A percentile compares a stretch with the other conserved stretches of the same genome.
Conservation (phyloP, 75 land plant species). For the Pseudotsuga menziesii region DNA sequence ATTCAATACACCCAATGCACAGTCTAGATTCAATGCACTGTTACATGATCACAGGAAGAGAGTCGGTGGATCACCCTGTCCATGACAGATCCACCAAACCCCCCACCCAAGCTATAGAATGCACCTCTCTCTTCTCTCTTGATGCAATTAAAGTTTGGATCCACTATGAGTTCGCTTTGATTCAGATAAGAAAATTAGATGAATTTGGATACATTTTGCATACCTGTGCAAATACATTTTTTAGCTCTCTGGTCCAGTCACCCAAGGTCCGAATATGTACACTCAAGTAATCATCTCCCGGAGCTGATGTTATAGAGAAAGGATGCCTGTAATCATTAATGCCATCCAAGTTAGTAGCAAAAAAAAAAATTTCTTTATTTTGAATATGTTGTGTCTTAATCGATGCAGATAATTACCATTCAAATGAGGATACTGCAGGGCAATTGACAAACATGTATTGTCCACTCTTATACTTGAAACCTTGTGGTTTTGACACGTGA, state of each 20-base stretch:
- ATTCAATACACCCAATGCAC: too few relatives aligned
- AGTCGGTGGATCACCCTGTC: too few relatives aligned
- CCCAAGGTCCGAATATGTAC: conserved; percentile 48
- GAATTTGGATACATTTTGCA: background rate
- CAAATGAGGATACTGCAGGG: conserved; percentile 61
- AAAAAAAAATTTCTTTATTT: background rate
- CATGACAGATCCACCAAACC: too few relatives aligned
- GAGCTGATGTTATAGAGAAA: conserved; percentile 56
- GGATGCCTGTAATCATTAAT: conserved; percentile 36
- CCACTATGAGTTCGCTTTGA: background rate
- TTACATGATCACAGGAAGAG: too few relatives aligned
- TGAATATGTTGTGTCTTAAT: background rate
- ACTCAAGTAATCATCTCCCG: conserved; percentile 45
- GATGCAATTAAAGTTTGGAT: too few relatives aligned
- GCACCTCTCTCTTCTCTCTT: too few relatives aligned
- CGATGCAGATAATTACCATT: conserved; percentile 31
- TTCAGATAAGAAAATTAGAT: background rate
- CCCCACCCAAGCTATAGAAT: too few relatives aligned
- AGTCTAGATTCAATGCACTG: too few relatives aligned
- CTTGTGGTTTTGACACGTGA: conserved; percentile 51
- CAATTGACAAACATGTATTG: conserved; percentile 67
- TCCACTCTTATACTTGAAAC: conserved; percentile 61
- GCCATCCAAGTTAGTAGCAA: background rate
- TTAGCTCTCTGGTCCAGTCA: conserved; percentile 46
- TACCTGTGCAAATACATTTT: conserved; percentile 34